Percentiles rank a stretch among this genome's conserved stretches.
These are phyloP conservation scores for Lichina pygmaea DNA, from an alignment of 495 filamentous ascomycete genomes.

Conservation along the genomic window DNA sequence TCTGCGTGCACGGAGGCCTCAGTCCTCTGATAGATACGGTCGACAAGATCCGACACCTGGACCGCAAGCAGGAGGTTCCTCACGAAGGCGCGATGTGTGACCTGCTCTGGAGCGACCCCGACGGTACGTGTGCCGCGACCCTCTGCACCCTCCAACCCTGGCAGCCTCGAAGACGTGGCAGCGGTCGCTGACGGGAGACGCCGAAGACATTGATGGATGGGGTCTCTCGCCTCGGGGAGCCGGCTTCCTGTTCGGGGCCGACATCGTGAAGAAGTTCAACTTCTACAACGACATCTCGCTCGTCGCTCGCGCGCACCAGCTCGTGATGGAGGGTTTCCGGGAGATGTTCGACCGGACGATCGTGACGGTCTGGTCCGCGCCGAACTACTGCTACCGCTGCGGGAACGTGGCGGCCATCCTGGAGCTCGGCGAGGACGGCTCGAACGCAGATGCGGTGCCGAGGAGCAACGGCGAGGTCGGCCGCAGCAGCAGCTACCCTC, in stretches of 20 bases:
- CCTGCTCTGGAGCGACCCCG: slow-evolving; percentile 88
- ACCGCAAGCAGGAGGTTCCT: slow-evolving; percentile 93
- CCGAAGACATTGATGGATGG: slow-evolving; percentile 82
- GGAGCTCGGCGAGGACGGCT: slow-evolving; percentile 70
- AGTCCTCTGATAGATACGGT: slow-evolving; percentile 79
- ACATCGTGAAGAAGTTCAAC: slow-evolving; percentile 93
- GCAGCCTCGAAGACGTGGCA: not conserved
- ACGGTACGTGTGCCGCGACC: slow-evolving; percentile 11
- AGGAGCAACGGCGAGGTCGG: slow-evolving; percentile 59
- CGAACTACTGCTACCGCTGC: slow-evolving; percentile 96
- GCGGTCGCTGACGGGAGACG: too few relatives aligned
- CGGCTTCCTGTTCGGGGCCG: slow-evolving; percentile 84
- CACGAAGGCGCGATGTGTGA: slow-evolving; percentile 99
- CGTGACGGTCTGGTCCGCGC: slow-evolving; percentile 91
- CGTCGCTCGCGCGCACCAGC: slow-evolving; percentile 83
- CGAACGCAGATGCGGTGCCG: slow-evolving; percentile 43
- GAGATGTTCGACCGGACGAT: slow-evolving; percentile 94
- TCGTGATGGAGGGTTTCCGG: slow-evolving; percentile 98
- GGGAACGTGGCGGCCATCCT: slow-evolving; percentile 91
- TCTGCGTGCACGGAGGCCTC: slow-evolving; percentile 88
- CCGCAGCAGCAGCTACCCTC: slow-evolving; percentile 20
- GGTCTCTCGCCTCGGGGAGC: slow-evolving; percentile 82
- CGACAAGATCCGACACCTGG: slow-evolving; percentile 84
- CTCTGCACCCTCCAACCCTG: too few relatives aligned
- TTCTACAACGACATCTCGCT: slow-evolving; percentile 73